Conservation (phyloP, 1,284 basidiomycete species). For the Volvariella volvacea region DNA sequence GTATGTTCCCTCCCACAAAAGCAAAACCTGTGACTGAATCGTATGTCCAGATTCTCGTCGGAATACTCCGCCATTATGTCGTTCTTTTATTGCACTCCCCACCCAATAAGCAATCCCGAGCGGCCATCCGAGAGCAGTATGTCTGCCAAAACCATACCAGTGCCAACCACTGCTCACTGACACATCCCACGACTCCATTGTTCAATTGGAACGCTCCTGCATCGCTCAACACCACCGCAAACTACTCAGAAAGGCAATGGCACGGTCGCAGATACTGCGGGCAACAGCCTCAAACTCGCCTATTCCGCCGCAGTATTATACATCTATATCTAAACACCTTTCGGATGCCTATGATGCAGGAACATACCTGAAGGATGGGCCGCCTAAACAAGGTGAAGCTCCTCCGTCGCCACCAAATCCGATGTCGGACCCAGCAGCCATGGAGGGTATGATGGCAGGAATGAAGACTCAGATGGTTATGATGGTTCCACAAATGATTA, state of each 20-base stretch:
- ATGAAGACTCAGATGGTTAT: conserved; percentile 99
- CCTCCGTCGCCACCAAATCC: conserved; percentile 59
- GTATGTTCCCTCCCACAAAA: conserved; percentile 40
- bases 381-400: conserved; percentile 55
- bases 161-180: too few species aligned
- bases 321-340: conserved; percentile 68
- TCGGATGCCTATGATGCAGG: conserved; percentile 69
- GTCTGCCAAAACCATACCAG: conserved; percentile 27
- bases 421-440: conserved; percentile 81
- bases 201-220: not conserved
- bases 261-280: conserved; percentile 79
- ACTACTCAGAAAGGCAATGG: conserved; percentile 68
- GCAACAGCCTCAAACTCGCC: conserved; percentile 76
- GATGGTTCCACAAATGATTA: conserved; percentile 97
- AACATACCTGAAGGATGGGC: conserved; percentile 80
- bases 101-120: conserved; percentile 76
- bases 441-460: conserved; percentile 99
- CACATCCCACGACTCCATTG: too few species aligned
- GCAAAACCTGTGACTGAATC: conserved; percentile 2
- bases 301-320: conserved; percentile 70
- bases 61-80: conserved; percentile 91
- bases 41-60: conserved; percentile 76
- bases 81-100: conserved; percentile 79
- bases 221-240: conserved; percentile 6
- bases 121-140: conserved; percentile 89